phyloP scores from a whole-genome alignment of 2,329 filamentous ascomycete species.

The Cytospora paraplurivora region DNA sequence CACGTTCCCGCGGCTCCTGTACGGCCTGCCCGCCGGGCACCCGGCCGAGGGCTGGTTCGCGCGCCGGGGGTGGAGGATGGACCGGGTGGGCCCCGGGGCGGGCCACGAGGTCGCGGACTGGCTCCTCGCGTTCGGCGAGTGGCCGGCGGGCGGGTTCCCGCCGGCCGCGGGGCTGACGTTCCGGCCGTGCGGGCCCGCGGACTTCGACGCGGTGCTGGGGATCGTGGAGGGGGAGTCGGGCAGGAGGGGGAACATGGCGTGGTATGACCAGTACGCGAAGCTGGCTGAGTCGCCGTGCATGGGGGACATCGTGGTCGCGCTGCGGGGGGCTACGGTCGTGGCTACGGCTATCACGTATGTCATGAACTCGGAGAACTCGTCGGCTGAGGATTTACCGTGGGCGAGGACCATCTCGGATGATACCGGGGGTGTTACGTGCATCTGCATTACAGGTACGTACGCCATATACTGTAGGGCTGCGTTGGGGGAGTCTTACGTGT shows the following conservation, averaged over 20 bases:
- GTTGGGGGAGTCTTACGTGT: no score
- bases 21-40: conserved; percentile 52
- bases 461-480: background rate
- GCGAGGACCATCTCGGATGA: conserved; percentile 50
- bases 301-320: conserved; percentile 56
- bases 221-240: conserved; percentile 53
- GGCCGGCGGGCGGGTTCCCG: conserved; percentile 45
- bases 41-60: conserved; percentile 54
- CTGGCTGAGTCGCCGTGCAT: conserved; percentile 51
- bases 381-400: conserved; percentile 58
- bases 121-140: conserved; percentile 54
- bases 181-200: conserved; percentile 47
- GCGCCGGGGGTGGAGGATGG: conserved; percentile 55
- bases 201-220: conserved; percentile 50
- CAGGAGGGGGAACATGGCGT: conserved; percentile 53
- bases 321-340: conserved; percentile 52
- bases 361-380: conserved; percentile 48
- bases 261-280: conserved; percentile 61
- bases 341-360: conserved; percentile 58
- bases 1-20: conserved; percentile 60
- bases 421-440: conserved; percentile 62
- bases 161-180: conserved; percentile 45
- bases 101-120: conserved; percentile 57
- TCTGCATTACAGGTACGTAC: conserved; percentile 58
- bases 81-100: conserved; percentile 46